Evolutionary conservation across 148 eudicot species (phyloP), one percentile per base, ranked within the genome.

Genomic region (Selenicereus undatus): DNA sequence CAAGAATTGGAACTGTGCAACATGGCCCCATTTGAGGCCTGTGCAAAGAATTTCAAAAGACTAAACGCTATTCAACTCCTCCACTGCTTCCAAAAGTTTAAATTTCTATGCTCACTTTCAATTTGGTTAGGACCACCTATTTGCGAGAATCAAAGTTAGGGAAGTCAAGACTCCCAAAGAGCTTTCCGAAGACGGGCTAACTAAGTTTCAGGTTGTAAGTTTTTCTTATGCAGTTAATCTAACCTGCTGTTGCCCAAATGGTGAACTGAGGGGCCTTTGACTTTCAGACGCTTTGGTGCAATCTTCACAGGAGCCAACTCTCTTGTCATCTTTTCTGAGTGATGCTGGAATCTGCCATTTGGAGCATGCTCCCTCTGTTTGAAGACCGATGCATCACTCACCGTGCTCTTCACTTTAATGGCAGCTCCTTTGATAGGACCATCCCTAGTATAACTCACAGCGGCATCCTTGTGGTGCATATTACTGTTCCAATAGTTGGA

Each of bases 211-310:
- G 35, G 60, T 52, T 60, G n/a, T 4, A 20, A 17, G 62, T 17
- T 56, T 56, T 27, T 26, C 30, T 26, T 6, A 27, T 27, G 26
- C 54, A 64, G 73, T 86, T 86, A 83, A 75, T 77, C 82, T 80
- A 79, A 79, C 81, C 84, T 83, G 82, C 84, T 82, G 78, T 77
- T 77, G 20, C 83, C 77, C 32, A 80, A 75, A 62, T 91, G 89
- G 52, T 51, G 58, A 76, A 85, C 65, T 51, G 92, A 82, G n/a
- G 93, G 93, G 70, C 93, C 97, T 91, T 88, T 84, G 32, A 95
- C 87, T 87, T 90, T 91, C 17, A 90, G 84, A 69, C 92, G 92
- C 75, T 91, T 95, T 11, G 88, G 85, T 56, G 86, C 94, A 26
- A 79, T 89, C 73, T 89, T 94, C 35, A 80, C 30, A 4, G 87